phyloP scores from a whole-genome alignment of 2,329 filamentous ascomycete genomes.

The Calycina herbarum region DNA sequence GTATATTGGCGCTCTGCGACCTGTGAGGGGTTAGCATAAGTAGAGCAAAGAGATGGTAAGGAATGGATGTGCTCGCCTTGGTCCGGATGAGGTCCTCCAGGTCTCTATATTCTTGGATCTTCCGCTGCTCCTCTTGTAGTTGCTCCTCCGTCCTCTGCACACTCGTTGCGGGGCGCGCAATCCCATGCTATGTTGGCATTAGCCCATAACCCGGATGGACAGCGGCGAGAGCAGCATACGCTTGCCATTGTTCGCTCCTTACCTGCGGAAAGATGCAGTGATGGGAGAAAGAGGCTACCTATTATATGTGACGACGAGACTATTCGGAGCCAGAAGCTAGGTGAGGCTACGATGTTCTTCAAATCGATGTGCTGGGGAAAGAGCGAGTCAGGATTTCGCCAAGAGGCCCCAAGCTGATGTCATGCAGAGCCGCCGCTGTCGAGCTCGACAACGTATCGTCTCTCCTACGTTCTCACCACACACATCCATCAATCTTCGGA shows the following conservation, averaged over 20 bases:
- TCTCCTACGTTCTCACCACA: slow-evolving; percentile 13
- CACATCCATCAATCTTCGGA: slow-evolving; percentile 4
- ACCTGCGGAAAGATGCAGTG: neutral
- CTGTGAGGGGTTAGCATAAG: slow-evolving; percentile 27
- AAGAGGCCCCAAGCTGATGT: slow-evolving; percentile 19
- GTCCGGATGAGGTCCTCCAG: slow-evolving; percentile 67
- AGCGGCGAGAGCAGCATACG: slow-evolving; percentile 33
- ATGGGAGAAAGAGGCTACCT: no score
- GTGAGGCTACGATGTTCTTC: neutral
- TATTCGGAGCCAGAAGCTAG: slow-evolving; percentile 9
- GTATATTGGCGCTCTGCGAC: slow-evolving; percentile 38
- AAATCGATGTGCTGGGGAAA: slow-evolving; percentile 8
- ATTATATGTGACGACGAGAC: neutral
- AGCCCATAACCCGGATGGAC: slow-evolving; percentile 24
- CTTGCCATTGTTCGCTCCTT: slow-evolving; percentile 38
- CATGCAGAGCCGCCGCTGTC: slow-evolving; percentile 15
- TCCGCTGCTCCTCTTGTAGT: slow-evolving; percentile 68
- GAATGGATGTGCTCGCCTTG: slow-evolving; percentile 50
- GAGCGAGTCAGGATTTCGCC: slow-evolving; percentile 26
- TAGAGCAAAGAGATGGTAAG: neutral
- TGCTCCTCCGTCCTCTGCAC: slow-evolving; percentile 67
- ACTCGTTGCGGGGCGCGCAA: slow-evolving; percentile 65
- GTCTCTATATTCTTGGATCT: slow-evolving; percentile 73
- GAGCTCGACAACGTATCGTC: neutral
- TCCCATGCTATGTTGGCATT: slow-evolving; percentile 67